phyloP scores from a whole-genome alignment of 768 basidiomycete species.

The Hygrophorus russula region DNA sequence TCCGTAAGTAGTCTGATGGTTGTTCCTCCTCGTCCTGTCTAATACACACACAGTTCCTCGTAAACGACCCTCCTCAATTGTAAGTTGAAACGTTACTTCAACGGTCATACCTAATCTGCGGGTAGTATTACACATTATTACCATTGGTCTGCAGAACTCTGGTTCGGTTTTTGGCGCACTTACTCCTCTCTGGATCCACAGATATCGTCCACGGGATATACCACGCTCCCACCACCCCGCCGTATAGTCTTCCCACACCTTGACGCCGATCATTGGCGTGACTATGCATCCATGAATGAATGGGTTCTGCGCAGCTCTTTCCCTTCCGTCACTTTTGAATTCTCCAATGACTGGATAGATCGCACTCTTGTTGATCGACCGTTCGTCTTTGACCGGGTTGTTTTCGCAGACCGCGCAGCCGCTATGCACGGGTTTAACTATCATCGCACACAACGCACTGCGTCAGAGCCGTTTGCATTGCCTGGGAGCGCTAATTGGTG shows the following conservation, averaged over 20 bases:
- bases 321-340: constrained; percentile 74
- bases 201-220: constrained; percentile 56
- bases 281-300: constrained; percentile 88
- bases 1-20: constrained; percentile 31
- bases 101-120: constrained; percentile 3
- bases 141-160: constrained; percentile 87
- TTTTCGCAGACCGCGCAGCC: constrained; percentile 80
- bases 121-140: constrained; percentile 83
- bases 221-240: constrained; percentile 60
- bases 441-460: constrained; percentile 61
- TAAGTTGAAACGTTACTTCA: constrained; percentile 24
- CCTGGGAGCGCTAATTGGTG: constrained; percentile 80
- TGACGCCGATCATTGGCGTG: constrained; percentile 75
- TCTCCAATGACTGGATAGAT: constrained; percentile 75
- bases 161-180: constrained; percentile 87
- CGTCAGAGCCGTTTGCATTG: constrained; percentile 62
- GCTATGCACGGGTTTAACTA: constrained; percentile 65
- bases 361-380: constrained; percentile 56
- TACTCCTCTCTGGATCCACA: constrained; percentile 71
- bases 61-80: constrained; percentile 85
- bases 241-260: constrained; percentile 70
- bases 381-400: constrained; percentile 78
- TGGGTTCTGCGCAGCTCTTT: constrained; percentile 73
- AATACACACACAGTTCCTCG: constrained; percentile 42
- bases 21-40: not conserved